Evolutionary conservation across 495 filamentous ascomycete genomes (phyloP).

Genomic region (Xylaria palmicola): DNA sequence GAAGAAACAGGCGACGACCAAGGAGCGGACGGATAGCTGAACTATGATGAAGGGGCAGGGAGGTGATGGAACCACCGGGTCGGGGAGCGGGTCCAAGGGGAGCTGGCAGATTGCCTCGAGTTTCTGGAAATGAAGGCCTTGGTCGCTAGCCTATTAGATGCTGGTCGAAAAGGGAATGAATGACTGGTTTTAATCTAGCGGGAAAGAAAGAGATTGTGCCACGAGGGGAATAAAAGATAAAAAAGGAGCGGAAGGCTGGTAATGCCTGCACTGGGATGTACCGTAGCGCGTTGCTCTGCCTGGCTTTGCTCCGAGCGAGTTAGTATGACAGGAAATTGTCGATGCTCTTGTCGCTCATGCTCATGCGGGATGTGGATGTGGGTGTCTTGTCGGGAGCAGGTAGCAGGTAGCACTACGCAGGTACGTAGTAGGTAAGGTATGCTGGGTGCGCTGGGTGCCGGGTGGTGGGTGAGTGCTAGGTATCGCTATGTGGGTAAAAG

Average conservation of each 20-base stretch:
- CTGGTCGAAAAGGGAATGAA: slow-evolving; percentile 35
- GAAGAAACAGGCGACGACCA: slow-evolving; percentile 28
- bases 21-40: slow-evolving; percentile 31
- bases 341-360: slow-evolving; percentile 12
- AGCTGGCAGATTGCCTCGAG: slow-evolving; percentile 25
- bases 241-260: slow-evolving; percentile 17
- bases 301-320: neutral
- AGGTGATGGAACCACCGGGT: slow-evolving; percentile 28
- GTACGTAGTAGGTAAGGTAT: neutral
- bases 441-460: neutral
- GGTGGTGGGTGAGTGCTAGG: neutral
- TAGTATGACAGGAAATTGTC: slow-evolving; percentile 10
- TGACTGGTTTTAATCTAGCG: slow-evolving; percentile 29
- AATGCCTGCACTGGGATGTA: slow-evolving; percentile 5
- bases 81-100: slow-evolving; percentile 31
- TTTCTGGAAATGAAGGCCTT: slow-evolving; percentile 34
- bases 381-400: neutral
- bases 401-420: too few relatives aligned
- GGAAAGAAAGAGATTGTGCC: slow-evolving; percentile 15
- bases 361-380: neutral
- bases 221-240: slow-evolving; percentile 4
- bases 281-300: neutral
- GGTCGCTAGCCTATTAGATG: slow-evolving; percentile 34
- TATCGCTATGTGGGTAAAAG: neutral
- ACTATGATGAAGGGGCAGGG: slow-evolving; percentile 32